These are phyloP conservation scores for Lichenothelia convexa DNA, from an alignment of 495 filamentous ascomycete species.

Conservation along the genomic window DNA sequence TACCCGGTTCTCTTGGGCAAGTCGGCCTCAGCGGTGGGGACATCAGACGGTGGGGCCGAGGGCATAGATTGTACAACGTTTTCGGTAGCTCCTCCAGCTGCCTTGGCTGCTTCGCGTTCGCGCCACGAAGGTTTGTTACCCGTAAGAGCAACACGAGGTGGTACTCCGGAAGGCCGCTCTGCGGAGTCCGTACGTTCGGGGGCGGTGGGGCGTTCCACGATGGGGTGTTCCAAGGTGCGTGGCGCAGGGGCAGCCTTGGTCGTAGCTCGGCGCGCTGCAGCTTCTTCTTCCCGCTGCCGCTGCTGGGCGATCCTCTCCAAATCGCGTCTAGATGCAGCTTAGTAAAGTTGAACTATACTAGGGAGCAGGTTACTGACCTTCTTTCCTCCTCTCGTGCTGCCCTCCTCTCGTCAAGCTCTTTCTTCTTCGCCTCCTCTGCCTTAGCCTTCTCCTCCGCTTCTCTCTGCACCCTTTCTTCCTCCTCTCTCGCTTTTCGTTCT, in stretches of 20 bases:
- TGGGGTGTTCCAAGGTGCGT: slow-evolving; percentile 18
- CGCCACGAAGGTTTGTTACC: slow-evolving; percentile 55
- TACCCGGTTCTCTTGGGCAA: slow-evolving; percentile 12
- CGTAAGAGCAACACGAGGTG: slow-evolving; percentile 51
- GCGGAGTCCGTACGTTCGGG: slow-evolving; percentile 11
- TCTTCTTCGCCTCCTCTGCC: slow-evolving; percentile 51
- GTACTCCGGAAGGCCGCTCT: slow-evolving; percentile 34
- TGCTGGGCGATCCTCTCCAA: slow-evolving; percentile 44
- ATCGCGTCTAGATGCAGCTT: no score
- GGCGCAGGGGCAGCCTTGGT: slow-evolving; percentile 26
- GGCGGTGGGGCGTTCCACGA: slow-evolving; percentile 9
- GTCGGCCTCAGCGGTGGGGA: slow-evolving; percentile 8
- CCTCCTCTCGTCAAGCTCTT: slow-evolving; percentile 50
- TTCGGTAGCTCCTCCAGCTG: slow-evolving; percentile 19
- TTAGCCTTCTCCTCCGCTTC: slow-evolving; percentile 70
- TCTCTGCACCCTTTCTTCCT: slow-evolving; percentile 57
- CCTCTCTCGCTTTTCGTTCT: slow-evolving; percentile 55
- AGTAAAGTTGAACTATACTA: slow-evolving; percentile 19
- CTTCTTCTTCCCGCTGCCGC: slow-evolving; percentile 50
- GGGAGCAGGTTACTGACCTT: slow-evolving; percentile 33
- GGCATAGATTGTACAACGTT: slow-evolving; percentile 12
- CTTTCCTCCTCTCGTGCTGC: slow-evolving; percentile 69
- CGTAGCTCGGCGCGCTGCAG: slow-evolving; percentile 14
- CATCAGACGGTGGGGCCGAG: slow-evolving; percentile 11
- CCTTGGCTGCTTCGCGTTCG: slow-evolving; percentile 60